Percentiles rank a stretch among this genome's conserved stretches.
Evolutionary conservation across 2,329 filamentous ascomycete species (phyloP).

Genomic region (Fusarium sp.): DNA sequence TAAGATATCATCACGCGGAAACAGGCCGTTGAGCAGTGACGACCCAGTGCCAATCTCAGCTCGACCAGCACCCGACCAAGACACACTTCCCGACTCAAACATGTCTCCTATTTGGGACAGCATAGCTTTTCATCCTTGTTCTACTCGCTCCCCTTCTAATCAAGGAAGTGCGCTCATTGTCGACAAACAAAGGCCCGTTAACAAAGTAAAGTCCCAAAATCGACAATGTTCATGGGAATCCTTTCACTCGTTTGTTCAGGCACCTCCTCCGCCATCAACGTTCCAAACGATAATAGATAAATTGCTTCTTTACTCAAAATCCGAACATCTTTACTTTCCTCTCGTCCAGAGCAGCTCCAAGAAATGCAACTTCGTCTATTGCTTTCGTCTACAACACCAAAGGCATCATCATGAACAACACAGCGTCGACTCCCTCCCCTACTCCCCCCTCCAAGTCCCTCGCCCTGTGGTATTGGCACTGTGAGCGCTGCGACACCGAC

Average conservation of each 20-base stretch:
- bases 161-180: neutral
- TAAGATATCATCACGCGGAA: neutral
- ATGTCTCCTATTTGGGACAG: neutral
- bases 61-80: neutral
- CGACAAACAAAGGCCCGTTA: neutral
- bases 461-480: conserved; percentile 50
- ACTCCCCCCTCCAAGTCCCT: neutral
- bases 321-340: neutral
- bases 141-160: neutral
- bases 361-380: neutral
- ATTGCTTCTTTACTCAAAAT: neutral
- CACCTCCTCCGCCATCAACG: neutral
- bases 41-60: neutral
- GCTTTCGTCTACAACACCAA: neutral
- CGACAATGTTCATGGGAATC: neutral
- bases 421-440: neutral
- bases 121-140: neutral
- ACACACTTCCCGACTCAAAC: neutral
- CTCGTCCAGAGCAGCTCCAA: neutral
- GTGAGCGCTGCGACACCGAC: conserved; percentile 44
- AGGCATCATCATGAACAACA: neutral
- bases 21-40: neutral
- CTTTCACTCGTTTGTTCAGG: neutral
- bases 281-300: neutral
- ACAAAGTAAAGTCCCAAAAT: neutral